These are phyloP conservation scores for Musa itinerans DNA, from an alignment of 176 grass and related monocot species.

Conservation along the genomic window DNA sequence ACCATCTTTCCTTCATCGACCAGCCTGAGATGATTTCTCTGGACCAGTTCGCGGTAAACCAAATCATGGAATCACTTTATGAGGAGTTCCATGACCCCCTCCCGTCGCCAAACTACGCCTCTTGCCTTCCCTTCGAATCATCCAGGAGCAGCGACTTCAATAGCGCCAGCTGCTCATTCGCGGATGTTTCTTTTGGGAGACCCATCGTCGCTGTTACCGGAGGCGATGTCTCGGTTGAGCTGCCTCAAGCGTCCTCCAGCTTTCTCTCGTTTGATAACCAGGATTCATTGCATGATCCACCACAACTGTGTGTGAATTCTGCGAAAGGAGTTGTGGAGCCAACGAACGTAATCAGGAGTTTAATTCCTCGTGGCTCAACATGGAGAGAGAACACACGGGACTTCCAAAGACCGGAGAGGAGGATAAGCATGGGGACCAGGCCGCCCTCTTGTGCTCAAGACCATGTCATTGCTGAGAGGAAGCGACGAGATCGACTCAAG, in stretches of 20 bases:
- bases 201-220: background rate
- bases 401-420: constrained; percentile 3
- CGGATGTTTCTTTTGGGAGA: background rate
- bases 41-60: background rate
- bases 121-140: background rate
- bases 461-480: constrained; percentile 84
- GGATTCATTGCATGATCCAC: constrained; percentile 3
- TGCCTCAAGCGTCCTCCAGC: constrained; percentile 44
- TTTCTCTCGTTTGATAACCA: constrained; percentile 63
- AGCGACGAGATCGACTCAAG: constrained; percentile 82
- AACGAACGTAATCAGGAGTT: constrained; percentile 43
- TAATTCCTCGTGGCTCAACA: constrained; percentile 23
- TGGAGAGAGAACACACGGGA: constrained; percentile 42
- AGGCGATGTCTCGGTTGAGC: background rate
- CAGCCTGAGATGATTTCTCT: background rate
- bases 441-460: constrained; percentile 40
- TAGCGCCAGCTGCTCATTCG: background rate
- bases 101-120: background rate
- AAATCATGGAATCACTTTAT: background rate
- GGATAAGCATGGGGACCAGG: too few species aligned
- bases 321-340: constrained; percentile 23
- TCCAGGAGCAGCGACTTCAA: background rate
- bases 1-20: background rate
- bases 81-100: background rate
- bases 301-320: background rate